Base-by-base conservation (phyloP, 2,329 filamentous ascomycete genomes). In the Basipetospora chlamydospora region DNA sequence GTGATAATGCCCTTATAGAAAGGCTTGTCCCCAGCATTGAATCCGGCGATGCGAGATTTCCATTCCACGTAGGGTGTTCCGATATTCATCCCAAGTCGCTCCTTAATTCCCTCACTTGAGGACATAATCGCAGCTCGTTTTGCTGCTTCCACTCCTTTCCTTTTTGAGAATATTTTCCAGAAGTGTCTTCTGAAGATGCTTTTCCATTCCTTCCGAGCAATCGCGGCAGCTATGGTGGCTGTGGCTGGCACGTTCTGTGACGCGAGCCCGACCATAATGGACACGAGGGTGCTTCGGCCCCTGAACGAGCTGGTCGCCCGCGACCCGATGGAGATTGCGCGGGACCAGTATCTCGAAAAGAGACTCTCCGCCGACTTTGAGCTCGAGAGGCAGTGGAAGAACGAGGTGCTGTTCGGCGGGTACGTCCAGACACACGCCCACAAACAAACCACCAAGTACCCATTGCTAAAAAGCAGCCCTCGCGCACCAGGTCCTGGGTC, bases 291-390 rank as follows among this genome's bases (percentile, higher is more conserved):
- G 5, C 39, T 43, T 7, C n/a, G n/a, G n/a, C n/a, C n/a, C n/a
- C n/a, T n/a, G n/a, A 43, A 41, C 35, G 31, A 41, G n/a, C n/a
- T 37, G 7, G 31, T 35, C 13, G 25, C 38, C 7, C 39, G 32
- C 6, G 29, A 43, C 18, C 41, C 41, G 8, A 39, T 43, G 36
- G 39, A 25, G 4, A 29, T 36, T 16, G 37, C 41, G 13, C 42
- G 44, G 15, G 32, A 36, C 26, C 39, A 41, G 5, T 41, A 41
- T 28, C 35, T 44, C 4, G 44, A 45, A 20, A 46, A 46, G 44
- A 39, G 44, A 28, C 31, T 44, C 16, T 44, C 42, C 1, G 41
- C 33, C 10, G 33, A 42, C 26, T 41, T 46, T 22, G 30, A 28
- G 25, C 39, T 46, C 23, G 28, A 37, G 13, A 32, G 33, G 12